Conservation (phyloP, 495 filamentous ascomycete species). For the Ascodesmis nigricans region DNA sequence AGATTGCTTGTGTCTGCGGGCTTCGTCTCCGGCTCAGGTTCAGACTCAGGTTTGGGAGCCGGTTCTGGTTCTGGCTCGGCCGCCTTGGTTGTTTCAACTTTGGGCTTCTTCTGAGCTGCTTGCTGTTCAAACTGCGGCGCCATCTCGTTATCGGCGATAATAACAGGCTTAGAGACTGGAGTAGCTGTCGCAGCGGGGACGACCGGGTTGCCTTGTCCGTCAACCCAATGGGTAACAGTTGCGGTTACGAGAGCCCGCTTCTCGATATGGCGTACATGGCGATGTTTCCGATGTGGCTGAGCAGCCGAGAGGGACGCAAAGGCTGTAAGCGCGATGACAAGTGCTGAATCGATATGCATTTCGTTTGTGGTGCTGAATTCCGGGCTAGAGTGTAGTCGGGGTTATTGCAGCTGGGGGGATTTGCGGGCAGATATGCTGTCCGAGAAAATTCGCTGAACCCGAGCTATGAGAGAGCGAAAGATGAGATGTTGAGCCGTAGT, state of each 20-base stretch:
- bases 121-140: too few species aligned
- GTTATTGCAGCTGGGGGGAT: too few species aligned
- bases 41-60: not conserved
- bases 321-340: conserved; percentile 13
- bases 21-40: not conserved
- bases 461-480: too few species aligned
- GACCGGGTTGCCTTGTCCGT: not conserved
- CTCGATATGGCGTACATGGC: conserved; percentile 5
- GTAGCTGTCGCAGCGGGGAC: not conserved
- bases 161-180: not conserved
- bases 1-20: not conserved
- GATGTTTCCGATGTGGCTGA: conserved; percentile 13
- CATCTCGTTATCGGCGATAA: too few species aligned
- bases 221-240: conserved; percentile 4
- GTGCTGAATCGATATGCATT: conserved; percentile 13
- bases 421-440: too few species aligned
- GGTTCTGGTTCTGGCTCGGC: not conserved
- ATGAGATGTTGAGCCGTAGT: too few species aligned
- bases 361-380: conserved; percentile 3
- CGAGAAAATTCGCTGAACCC: too few species aligned
- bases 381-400: too few species aligned
- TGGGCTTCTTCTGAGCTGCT: too few species aligned
- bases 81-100: not conserved
- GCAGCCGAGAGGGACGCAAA: conserved; percentile 8
- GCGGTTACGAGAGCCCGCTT: conserved; percentile 3